These are phyloP conservation scores for Solanum pinnatisectum DNA, from an alignment of 257 asterid species.

Conservation along the genomic window DNA sequence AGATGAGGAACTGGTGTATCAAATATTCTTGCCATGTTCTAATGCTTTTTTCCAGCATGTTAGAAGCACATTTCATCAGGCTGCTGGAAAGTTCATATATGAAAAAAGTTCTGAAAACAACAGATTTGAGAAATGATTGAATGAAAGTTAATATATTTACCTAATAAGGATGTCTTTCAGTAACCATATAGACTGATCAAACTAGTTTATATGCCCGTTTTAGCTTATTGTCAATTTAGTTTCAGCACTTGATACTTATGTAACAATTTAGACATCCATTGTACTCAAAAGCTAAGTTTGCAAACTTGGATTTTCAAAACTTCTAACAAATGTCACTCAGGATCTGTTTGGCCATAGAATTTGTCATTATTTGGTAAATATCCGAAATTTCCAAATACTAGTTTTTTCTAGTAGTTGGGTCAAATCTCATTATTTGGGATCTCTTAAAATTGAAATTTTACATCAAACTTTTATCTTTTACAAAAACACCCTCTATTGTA, in stretches of 20 bases:
- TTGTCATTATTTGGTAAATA: too few relatives aligned
- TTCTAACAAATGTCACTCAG: neutral
- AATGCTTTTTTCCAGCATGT: constrained; percentile 58
- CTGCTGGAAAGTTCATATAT: constrained; percentile 40
- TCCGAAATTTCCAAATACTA: too few relatives aligned
- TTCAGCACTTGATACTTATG: neutral
- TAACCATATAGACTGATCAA: neutral
- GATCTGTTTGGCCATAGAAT: too few relatives aligned
- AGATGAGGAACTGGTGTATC: constrained; percentile 22
- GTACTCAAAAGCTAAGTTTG: neutral
- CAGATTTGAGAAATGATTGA: constrained; percentile 4
- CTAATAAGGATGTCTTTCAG: neutral
- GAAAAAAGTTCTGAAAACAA: constrained; percentile 13
- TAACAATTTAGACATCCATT: neutral
- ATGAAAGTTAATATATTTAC: neutral
- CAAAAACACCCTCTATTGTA: too few relatives aligned
- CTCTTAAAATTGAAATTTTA: too few relatives aligned
- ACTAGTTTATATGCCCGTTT: neutral
- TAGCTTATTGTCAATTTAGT: neutral
- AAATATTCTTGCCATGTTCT: constrained; percentile 61
- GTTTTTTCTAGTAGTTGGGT: too few relatives aligned
- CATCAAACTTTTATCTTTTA: too few relatives aligned
- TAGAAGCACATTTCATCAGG: constrained; percentile 52
- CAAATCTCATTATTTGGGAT: too few relatives aligned
- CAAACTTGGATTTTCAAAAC: neutral